A percentile compares a stretch with the other conserved stretches of the same genome.
These are phyloP conservation scores for Hyparrhenia diplandra DNA, from an alignment of 176 grass and related monocot species.

Conservation along the genomic window DNA sequence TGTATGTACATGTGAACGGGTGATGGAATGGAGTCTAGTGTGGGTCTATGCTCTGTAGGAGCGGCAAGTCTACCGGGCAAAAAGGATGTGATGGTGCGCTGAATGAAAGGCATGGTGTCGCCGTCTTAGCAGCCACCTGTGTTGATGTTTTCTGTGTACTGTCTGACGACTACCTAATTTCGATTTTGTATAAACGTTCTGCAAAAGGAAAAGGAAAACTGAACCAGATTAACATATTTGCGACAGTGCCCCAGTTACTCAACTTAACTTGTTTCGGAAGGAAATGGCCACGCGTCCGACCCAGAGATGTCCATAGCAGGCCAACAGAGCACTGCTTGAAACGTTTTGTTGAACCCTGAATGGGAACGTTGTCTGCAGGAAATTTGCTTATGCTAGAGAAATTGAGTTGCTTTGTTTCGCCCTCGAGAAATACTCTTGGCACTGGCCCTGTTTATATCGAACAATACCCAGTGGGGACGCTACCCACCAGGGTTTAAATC, in stretches of 20 bases:
- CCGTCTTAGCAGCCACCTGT: constrained; percentile 22
- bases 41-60: neutral
- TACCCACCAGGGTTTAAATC: no score
- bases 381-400: neutral
- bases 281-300: neutral
- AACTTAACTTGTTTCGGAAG: neutral
- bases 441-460: no score
- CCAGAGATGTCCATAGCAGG: neutral
- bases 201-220: neutral
- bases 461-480: no score
- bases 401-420: neutral
- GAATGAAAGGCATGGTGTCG: neutral
- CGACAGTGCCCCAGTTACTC: neutral
- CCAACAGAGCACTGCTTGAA: neutral
- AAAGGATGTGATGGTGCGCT: neutral
- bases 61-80: neutral
- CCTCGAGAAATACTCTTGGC: no score
- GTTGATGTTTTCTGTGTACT: constrained; percentile 17
- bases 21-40: neutral
- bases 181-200: constrained; percentile 41
- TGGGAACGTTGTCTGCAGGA: neutral
- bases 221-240: constrained; percentile 26
- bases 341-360: neutral
- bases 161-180: constrained; percentile 12
- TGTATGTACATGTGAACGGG: constrained; percentile 20